These are phyloP conservation scores for Phaffia tasmanica DNA, from an alignment of 768 basidiomycete genomes.

Conservation along the genomic window DNA sequence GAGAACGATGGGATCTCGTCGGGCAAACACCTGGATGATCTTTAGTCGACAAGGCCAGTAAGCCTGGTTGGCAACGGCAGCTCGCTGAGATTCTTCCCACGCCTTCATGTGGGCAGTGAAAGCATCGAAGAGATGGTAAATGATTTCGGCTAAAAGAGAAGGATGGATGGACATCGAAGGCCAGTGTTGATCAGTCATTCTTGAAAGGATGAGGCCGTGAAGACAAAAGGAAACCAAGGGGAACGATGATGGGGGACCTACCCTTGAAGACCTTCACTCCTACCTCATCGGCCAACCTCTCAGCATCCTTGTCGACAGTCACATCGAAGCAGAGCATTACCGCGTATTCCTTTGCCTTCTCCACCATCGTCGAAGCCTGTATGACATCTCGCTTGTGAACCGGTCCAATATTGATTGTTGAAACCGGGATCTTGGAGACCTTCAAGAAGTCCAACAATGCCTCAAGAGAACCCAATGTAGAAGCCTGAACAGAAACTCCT, in stretches of 20 bases:
- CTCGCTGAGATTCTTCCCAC: conserved; percentile 81
- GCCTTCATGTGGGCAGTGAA: conserved; percentile 90
- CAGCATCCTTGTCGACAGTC: conserved; percentile 81
- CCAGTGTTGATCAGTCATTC: neutral
- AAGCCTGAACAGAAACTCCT: conserved; percentile 95
- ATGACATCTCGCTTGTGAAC: conserved; percentile 92
- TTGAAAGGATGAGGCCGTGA: neutral
- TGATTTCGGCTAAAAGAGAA: conserved; percentile 68
- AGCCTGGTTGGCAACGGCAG: conserved; percentile 84
- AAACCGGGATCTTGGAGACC: conserved; percentile 89
- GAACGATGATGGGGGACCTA: conserved; percentile 33
- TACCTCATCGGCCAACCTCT: conserved; percentile 81
- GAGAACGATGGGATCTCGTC: conserved; percentile 92
- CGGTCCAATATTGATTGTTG: conserved; percentile 93
- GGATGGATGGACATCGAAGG: neutral
- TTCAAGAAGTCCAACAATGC: conserved; percentile 93
- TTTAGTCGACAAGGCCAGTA: conserved; percentile 94
- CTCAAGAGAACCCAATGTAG: conserved; percentile 91
- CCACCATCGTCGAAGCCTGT: conserved; percentile 84
- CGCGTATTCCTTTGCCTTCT: conserved; percentile 88
- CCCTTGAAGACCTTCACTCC: conserved; percentile 91
- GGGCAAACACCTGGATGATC: conserved; percentile 85
- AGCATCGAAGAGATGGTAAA: conserved; percentile 93
- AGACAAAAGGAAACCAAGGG: neutral
- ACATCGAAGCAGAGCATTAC: conserved; percentile 97